Conservation (phyloP, 2,329 filamentous ascomycete genomes). For the Madurella mycetomatis region DNA sequence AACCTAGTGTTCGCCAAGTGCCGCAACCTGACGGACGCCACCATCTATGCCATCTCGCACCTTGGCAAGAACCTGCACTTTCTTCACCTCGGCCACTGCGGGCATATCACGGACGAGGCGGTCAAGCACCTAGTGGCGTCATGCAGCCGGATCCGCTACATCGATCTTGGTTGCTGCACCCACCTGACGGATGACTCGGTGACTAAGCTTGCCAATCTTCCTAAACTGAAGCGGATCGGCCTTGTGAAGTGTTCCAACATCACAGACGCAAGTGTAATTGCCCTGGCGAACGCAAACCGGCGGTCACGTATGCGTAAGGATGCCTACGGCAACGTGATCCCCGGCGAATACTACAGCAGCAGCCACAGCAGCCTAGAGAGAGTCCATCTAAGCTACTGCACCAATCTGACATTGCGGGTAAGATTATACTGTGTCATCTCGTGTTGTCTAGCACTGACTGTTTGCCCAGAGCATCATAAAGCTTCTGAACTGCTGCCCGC, state of each 20-base stretch:
- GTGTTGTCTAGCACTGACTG: constrained; percentile 25
- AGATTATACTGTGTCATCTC: constrained; percentile 31
- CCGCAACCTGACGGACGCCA: constrained; percentile 81
- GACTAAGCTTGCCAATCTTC: constrained; percentile 74
- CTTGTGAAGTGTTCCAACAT: constrained; percentile 90
- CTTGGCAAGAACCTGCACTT: constrained; percentile 96
- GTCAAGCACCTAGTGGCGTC: constrained; percentile 77
- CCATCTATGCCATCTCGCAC: constrained; percentile 80
- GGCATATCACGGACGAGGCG: constrained; percentile 82
- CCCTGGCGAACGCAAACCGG: constrained; percentile 68
- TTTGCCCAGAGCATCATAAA: constrained; percentile 73
- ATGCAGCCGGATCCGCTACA: constrained; percentile 94
- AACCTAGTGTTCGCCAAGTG: constrained; percentile 96
- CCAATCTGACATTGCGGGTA: constrained; percentile 76
- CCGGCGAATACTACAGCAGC: constrained; percentile 47
- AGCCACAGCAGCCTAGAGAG: constrained; percentile 71
- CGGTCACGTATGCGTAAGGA: constrained; percentile 48
- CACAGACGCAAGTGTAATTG: constrained; percentile 83
- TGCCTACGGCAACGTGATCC: constrained; percentile 41
- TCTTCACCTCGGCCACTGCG: constrained; percentile 90
- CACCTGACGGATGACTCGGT: constrained; percentile 86
- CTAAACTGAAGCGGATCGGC: constrained; percentile 91
- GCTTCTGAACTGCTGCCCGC: constrained; percentile 84
- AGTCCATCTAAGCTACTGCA: constrained; percentile 94
- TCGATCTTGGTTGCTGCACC: constrained; percentile 92